A percentile compares a stretch with the other conserved stretches of the same genome.
phyloP scores from a whole-genome alignment of 768 basidiomycete species.

The Pulveroboletus sp. region DNA sequence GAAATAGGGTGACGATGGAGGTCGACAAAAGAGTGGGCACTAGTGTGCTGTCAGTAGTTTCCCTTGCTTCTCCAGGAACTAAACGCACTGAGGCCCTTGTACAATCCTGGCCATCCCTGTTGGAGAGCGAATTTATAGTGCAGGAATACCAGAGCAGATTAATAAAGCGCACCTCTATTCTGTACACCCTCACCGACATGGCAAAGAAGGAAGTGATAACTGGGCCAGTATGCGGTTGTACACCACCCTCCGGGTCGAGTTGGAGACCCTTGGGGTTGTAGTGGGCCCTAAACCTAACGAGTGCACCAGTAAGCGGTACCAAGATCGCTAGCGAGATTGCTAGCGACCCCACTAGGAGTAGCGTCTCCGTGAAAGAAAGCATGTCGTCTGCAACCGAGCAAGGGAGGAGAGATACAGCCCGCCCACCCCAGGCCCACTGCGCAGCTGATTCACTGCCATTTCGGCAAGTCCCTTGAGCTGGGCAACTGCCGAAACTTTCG shows the following conservation, averaged over 20 bases:
- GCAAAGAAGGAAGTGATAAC: conserved; percentile 70
- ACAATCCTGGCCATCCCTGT: conserved; percentile 67
- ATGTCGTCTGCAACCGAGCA: conserved; percentile 18
- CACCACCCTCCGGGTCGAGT: conserved; percentile 70
- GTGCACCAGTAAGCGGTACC: conserved; percentile 60
- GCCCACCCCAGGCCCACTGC: background rate
- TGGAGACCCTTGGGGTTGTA: conserved; percentile 84
- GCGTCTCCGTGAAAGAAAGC: conserved; percentile 34
- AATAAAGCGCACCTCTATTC: conserved; percentile 55
- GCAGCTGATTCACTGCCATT: conserved; percentile 7
- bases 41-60: conserved; percentile 39
- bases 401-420: background rate
- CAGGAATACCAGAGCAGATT: background rate
- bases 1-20: conserved; percentile 50
- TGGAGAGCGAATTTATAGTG: conserved; percentile 5
- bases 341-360: conserved; percentile 37
- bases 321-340: conserved; percentile 51
- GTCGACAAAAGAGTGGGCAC: conserved; percentile 50
- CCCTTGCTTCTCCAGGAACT: conserved; percentile 9
- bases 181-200: conserved; percentile 68
- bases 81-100: conserved; percentile 68
- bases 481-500: conserved; percentile 19
- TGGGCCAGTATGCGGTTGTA: conserved; percentile 73
- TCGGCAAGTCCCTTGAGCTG: conserved; percentile 27
- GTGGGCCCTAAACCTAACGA: conserved; percentile 77